These are phyloP conservation scores for Irpex sp. DNA, from an alignment of 1,284 basidiomycete species.

Conservation along the genomic window DNA sequence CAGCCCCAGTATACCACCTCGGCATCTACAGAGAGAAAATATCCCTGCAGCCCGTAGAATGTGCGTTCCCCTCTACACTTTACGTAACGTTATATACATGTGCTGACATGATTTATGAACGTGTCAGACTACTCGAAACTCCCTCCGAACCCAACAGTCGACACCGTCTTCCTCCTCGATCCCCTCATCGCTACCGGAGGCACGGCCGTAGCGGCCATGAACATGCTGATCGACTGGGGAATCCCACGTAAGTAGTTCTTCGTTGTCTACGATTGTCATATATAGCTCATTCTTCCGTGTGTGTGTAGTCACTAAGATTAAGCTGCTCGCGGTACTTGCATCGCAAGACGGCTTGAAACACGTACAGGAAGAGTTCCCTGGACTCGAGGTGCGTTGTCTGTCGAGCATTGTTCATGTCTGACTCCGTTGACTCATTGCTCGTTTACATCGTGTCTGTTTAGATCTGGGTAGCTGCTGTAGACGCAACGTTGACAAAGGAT, in stretches of 20 bases:
- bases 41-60: slow-evolving; percentile 90
- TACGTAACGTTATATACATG: background rate
- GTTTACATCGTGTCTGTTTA: slow-evolving; percentile 25
- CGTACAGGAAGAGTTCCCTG: slow-evolving; percentile 68
- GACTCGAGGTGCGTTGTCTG: slow-evolving; percentile 62
- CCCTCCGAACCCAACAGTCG: slow-evolving; percentile 73
- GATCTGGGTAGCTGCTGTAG: slow-evolving; percentile 85
- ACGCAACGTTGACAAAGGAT: slow-evolving; percentile 64
- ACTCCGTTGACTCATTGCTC: background rate
- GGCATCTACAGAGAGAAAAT: slow-evolving; percentile 90
- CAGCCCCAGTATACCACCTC: slow-evolving; percentile 86
- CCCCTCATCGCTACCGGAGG: slow-evolving; percentile 93
- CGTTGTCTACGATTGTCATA: background rate
- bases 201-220: slow-evolving; percentile 84
- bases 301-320: slow-evolving; percentile 64
- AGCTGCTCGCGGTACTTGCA: slow-evolving; percentile 81
- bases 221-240: slow-evolving; percentile 88
- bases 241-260: slow-evolving; percentile 50
- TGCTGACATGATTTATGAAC: background rate
- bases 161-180: slow-evolving; percentile 84
- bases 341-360: slow-evolving; percentile 72
- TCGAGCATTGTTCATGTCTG: background rate
- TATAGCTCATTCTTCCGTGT: background rate
- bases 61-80: slow-evolving; percentile 35
- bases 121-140: slow-evolving; percentile 86